Evolutionary conservation across 2,329 filamentous ascomycete species (phyloP), one percentile per base, ranked within the genome.

Genomic region (Nemania sp.): DNA sequence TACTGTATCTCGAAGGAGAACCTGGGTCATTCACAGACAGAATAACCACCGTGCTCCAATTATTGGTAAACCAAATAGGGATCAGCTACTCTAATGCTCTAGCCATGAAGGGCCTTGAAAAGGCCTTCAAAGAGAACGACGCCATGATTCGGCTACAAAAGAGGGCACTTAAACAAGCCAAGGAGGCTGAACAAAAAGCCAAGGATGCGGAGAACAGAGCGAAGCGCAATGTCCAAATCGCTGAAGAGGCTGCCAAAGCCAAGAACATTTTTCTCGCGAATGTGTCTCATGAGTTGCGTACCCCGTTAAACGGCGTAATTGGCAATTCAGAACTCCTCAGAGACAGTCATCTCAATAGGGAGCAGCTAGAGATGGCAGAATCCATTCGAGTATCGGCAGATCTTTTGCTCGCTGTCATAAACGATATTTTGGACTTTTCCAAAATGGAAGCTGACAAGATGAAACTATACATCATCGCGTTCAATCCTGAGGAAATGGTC

Each of bases 401-500:
- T 67, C 84, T 94, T 14, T 75, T 97, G 12, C 77, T 97, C 22
- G 94, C 91, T 0, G 90, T 97, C 42, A 97, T 97, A 74, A 97
- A 97, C 67, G 93, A 97, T 67, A 96, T 97, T 48, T 78, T 97
- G 4, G 93, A 97, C 72, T 95, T 96, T 68, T 96, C 91, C 23
- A 95, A 96, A 71, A 91, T 94, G 75, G 91, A 96, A 69, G 90
- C 89, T 2, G 90, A 92, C 63, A 88, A 91, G 69, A 86, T 96
- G 76, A 91, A 94, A 68, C 81, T 92, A 1, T 90, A 90, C 67
- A 80, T 86, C 54, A 86, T 85, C 49, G 82, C 83, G 6, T 87
- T 87, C 71, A 86, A 85, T 60, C 82, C 84, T 0, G 79, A 82
- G 61, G 83, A 86, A 66, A 85, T 86, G 80, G 79, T 88, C 31